These are phyloP conservation scores for Ogataea salicorniae DNA, from an alignment of 805 yeast genomes.

Conservation along the genomic window DNA sequence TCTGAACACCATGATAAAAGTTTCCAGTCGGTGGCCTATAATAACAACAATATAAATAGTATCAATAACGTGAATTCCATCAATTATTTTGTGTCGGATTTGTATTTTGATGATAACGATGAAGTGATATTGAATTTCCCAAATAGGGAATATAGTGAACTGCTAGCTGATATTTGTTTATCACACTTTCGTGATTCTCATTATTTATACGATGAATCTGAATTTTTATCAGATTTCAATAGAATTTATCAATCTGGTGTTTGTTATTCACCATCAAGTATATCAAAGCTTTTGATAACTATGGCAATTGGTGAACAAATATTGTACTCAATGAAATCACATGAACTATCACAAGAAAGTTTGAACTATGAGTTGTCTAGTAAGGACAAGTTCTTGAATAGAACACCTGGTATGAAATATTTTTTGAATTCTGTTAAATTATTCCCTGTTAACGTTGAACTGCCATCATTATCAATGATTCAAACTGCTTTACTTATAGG, in stretches of 20 bases:
- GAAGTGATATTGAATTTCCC: constrained; percentile 12
- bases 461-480: constrained; percentile 28
- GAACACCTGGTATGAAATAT: constrained; percentile 28
- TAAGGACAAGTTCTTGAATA: constrained; percentile 13
- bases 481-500: constrained; percentile 33
- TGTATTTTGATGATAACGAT: constrained; percentile 10
- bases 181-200: constrained; percentile 18
- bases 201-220: constrained; percentile 20
- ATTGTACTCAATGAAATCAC: constrained; percentile 19
- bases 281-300: constrained; percentile 17
- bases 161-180: constrained; percentile 16
- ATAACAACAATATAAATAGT: not conserved
- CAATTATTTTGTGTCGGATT: constrained; percentile 16
- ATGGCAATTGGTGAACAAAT: constrained; percentile 24
- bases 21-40: not conserved
- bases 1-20: constrained; percentile 12
- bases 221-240: constrained; percentile 16
- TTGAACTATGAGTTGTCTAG: constrained; percentile 14
- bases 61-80: constrained; percentile 6
- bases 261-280: constrained; percentile 14
- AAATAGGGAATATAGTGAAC: constrained; percentile 9
- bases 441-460: constrained; percentile 26
- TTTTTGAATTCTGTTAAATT: constrained; percentile 24
- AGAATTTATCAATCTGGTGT: constrained; percentile 16
- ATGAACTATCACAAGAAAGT: constrained; percentile 11